Evolutionary conservation across 192 early-diverging fungal genomes (phyloP), one percentile per base, ranked within the genome.

Genomic region (Chytriomyces confervae): DNA sequence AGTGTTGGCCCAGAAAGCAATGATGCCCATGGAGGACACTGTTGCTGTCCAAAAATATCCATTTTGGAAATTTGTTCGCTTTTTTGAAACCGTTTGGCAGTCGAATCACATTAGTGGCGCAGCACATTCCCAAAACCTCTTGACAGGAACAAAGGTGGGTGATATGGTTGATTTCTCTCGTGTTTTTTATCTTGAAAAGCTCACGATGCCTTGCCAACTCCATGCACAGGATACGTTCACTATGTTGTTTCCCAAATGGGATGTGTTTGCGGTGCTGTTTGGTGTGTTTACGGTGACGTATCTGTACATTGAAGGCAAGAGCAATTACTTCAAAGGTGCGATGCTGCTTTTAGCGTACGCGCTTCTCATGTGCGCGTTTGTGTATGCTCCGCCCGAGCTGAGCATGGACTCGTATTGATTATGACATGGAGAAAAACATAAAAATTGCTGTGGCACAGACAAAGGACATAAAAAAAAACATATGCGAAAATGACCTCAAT

Each of bases 281-380:
- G 79, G 84, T 61, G 84, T 85, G 53, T 89, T 91, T 47, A 69
- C 86, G 74, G 86, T 96, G 62, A 95, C 94, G 10, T 97, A 97
- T 77, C 92, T 96, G 18, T 97, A 96, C 83, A 92, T 93, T 70
- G 97, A 99, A 83, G 96, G 96, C 77, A 97, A 94, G 82, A 86
- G 90, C 62, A 97, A 99, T 84, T 97, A 99, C 85, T 99, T 99
- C 81, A 97, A 99, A 85, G 97, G 96, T 18, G 84, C 90, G 5
- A 95, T 98, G 63, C 84, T 98, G 71, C 88, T 96, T 48, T 79
- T 97, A 45, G 92, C 91, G 53, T 98, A 98, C 82, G 82, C 82
- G 62, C 91, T 97, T 10, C 86, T 97, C 75, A 87, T 96, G 79
- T 88, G 88, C 11, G 92, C 90, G 6, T 96, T 94, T 81, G 89